Base-by-base conservation (phyloP, 2,329 filamentous ascomycete species). In the Colletotrichum limetticola region DNA sequence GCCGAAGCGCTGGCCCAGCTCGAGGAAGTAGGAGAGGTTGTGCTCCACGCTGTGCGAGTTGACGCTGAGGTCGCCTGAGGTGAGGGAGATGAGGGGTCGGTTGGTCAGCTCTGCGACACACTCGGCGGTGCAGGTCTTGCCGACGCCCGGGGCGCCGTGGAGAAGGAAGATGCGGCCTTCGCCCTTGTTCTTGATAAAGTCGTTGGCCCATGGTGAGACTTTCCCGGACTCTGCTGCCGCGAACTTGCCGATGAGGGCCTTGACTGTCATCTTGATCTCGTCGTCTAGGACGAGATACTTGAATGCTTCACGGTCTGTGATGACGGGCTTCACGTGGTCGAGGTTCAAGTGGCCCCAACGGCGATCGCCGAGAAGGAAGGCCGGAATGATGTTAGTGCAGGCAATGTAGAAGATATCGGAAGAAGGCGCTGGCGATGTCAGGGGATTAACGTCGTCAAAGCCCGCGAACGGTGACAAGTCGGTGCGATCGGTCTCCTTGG, bases 51-150 rank as follows among this genome's bases (percentile, higher is more conserved):
- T 75, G 53, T 75, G 76, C 6, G 82, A 78, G 49, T 82, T 77
- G 11, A 83, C 83, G 73, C 82, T 82, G 28, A 89, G 80, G 75
- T 89, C 86, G 37, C 87, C 87, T 59, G 82, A 85, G 0, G 86
- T 87, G 22, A 90, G 82, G 1, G 84, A 83, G 67, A 90, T 84
- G 8, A 90, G 84, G 3, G 88, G 88, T 0, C 85, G 84, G 30
- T 83, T 83, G 53, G 84, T 85, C 26, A 87, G 80, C 78, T 90
- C 87, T 6, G 87, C 86, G 3, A 89, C 83, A 53, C 86, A 87
- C 78, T 90, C 87, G 14, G 87, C 87, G 2, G 88, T 90, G 77
- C 87, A 86, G 0, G 88, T 90, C 80, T 90, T 90, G 69, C 88
- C 89, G 0, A 89, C 86, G n/a, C 87, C 88, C 1, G 87, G 87